Base-by-base conservation (phyloP, 371 early-diverging fungal genomes). In the Mucor velutinosus region DNA sequence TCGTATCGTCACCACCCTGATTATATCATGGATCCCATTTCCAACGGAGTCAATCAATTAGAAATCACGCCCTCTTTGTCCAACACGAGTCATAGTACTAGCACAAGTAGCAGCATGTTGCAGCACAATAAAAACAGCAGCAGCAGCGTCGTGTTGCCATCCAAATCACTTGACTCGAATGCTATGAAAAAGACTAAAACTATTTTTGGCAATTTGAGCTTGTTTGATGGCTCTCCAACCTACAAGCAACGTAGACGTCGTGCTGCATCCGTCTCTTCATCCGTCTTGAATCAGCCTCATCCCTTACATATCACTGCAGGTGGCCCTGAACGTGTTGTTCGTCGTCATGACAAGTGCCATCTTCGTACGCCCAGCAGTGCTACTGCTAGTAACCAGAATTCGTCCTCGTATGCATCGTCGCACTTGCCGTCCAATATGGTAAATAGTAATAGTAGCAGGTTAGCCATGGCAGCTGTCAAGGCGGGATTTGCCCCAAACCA, bases 231-330 rank as follows among this genome's bases (percentile, higher is more conserved):
- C 3, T 86, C 90, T 4, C 90, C 90, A 8, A 87, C 86, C 1
- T 90, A 90, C 76, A 92, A 92, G 67, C 89, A 89, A 68, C 80
- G 92, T 33, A 77, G 90, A 56, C 80, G 95, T 75, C 82, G 89
- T 27, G 86, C 87, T 7, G 78, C 84, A 30, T 86, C 87, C 14
- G 78, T 81, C 12, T 75, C 74, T 29, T 73, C 67, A 11, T 67
- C 71, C 7, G 70, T 59, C 64, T 64, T 63, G 43, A 58, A 51
- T 39, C 35, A 66, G 19, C 56, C 62, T 6, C 35, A 68, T 17
- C 56, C 62, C 30, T 51, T 30, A 32, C 23, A 45, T 70, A 14
- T 39, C 49, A 33, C 58, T 58, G 55, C 65, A 43, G 71, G 76
- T 35, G 74, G 76, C 5, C 75, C 78, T n/a, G 75, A 71, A 7